Conservation (phyloP, 345 rosid species). For the Barbarea vulgaris region DNA sequence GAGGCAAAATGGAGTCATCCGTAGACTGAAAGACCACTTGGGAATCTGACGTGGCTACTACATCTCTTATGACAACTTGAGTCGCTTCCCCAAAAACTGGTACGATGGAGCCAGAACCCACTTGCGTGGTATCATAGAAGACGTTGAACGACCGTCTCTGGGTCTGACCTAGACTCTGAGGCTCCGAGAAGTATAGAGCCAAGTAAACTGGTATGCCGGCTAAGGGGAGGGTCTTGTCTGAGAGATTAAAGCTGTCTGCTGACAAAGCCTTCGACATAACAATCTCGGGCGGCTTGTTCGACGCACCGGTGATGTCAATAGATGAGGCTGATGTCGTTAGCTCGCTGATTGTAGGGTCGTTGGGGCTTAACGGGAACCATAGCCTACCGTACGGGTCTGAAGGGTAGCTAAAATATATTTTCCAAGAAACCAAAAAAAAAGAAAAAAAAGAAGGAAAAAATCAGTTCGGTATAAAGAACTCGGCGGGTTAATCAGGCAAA, state of each 20-base stretch:
- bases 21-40: neutral
- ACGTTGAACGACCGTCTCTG: constrained; percentile 23
- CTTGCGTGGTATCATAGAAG: neutral
- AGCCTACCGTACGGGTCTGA: constrained; percentile 13
- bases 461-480: neutral
- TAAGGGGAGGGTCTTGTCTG: neutral
- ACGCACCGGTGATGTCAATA: neutral
- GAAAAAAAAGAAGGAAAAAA: neutral
- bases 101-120: neutral
- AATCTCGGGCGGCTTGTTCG: constrained; percentile 10
- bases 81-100: constrained; percentile 20
- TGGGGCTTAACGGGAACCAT: neutral
- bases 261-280: constrained; percentile 21
- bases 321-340: neutral
- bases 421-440: neutral
- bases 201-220: constrained; percentile 5
- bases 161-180: neutral
- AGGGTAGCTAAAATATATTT: neutral
- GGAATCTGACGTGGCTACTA: neutral
- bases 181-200: constrained; percentile 29
- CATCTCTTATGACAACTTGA: constrained; percentile 11
- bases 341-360: neutral
- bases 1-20: neutral
- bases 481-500: neutral
- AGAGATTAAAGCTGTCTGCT: neutral